Evolutionary conservation across 331 rosid species (phyloP).

Genomic region (Erythrophleum ivorense): DNA sequence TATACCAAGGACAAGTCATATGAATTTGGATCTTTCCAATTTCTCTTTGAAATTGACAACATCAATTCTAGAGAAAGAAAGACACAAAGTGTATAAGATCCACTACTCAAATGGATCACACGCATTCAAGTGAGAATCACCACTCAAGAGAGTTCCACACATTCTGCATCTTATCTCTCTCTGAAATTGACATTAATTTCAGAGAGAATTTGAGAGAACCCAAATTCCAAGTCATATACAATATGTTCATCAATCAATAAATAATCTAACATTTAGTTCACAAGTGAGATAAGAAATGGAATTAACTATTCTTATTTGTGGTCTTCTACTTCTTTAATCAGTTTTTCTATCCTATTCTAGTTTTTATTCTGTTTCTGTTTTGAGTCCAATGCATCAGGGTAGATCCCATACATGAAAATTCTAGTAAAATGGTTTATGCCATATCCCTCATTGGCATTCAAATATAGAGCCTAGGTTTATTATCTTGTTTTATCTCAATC

Average conservation of each 20-base stretch:
- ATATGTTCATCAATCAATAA: too few relatives aligned
- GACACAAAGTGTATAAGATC: background rate
- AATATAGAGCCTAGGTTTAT: background rate
- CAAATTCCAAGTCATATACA: too few relatives aligned
- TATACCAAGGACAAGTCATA: background rate
- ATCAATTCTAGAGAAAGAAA: background rate
- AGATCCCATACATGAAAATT: conserved; percentile 5
- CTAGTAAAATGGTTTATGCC: background rate
- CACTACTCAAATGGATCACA: background rate
- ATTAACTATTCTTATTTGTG: conserved; percentile 19
- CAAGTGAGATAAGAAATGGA: background rate
- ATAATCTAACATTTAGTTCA: conserved; percentile 10
- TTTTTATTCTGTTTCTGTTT: conserved; percentile 2
- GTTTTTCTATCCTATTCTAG: background rate
- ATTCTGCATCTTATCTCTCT: too few relatives aligned
- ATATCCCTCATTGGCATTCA: conserved; percentile 8
- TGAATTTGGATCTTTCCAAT: background rate
- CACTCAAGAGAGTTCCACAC: background rate
- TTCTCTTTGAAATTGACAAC: background rate
- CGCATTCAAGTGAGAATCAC: background rate
- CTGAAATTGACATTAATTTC: too few relatives aligned
- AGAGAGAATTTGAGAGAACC: too few relatives aligned
- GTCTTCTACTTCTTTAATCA: conserved; percentile 12
- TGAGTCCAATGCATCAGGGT: conserved; percentile 14
- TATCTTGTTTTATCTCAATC: background rate